Evolutionary conservation across 768 basidiomycete genomes (phyloP).

Genomic region (Leccinum barrowsii): DNA sequence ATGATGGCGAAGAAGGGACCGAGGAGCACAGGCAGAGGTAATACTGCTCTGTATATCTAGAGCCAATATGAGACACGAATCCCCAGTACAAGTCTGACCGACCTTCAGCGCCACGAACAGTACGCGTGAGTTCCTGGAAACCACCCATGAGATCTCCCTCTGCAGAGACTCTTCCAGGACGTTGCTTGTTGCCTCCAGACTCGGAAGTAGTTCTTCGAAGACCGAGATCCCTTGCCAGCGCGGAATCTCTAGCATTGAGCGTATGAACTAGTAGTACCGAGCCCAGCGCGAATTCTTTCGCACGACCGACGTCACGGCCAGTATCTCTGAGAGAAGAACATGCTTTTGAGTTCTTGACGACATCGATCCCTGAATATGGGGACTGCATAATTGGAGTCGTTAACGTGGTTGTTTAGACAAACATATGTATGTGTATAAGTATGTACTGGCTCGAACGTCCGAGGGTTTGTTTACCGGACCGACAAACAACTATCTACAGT

Average conservation of each 20-base stretch:
- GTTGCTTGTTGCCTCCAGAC: constrained; percentile 40
- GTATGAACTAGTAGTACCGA: constrained; percentile 52
- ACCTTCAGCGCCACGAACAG: constrained; percentile 69
- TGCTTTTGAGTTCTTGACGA: constrained; percentile 56
- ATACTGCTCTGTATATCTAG: constrained; percentile 50
- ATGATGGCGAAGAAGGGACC: constrained; percentile 91
- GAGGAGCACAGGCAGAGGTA: constrained; percentile 64
- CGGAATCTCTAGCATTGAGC: constrained; percentile 58
- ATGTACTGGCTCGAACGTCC: not conserved
- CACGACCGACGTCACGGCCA: constrained; percentile 90
- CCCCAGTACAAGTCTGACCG: constrained; percentile 18
- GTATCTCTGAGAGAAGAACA: constrained; percentile 85
- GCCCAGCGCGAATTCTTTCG: constrained; percentile 96
- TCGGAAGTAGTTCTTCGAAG: constrained; percentile 52
- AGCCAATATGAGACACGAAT: constrained; percentile 13
- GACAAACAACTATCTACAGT: constrained; percentile 21
- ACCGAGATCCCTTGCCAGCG: constrained; percentile 71
- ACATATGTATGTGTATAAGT: not conserved
- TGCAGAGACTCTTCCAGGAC: constrained; percentile 49
- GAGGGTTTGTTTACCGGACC: not conserved
- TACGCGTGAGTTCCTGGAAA: constrained; percentile 81
- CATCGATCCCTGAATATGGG: constrained; percentile 8
- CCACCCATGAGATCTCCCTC: constrained; percentile 88
- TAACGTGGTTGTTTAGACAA: not conserved
- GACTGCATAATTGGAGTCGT: constrained; percentile 15